These are phyloP conservation scores for Rhynchosporium graminicola DNA, from an alignment of 2,329 filamentous ascomycete species.

Conservation along the genomic window DNA sequence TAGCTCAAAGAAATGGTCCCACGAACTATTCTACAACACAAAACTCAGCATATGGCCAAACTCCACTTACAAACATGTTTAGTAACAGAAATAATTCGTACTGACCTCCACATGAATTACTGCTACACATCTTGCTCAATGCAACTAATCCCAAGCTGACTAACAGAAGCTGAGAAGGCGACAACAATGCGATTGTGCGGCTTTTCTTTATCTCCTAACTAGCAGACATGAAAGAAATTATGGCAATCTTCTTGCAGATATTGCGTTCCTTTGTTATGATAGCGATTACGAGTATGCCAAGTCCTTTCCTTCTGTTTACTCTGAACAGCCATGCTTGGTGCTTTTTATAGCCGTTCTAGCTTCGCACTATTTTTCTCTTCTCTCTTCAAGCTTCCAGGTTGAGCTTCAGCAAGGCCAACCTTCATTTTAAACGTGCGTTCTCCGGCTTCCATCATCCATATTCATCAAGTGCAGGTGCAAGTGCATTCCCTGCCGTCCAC, in stretches of 20 bases:
- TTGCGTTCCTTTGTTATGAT: background rate
- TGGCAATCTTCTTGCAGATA: background rate
- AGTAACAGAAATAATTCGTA: constrained; percentile 24
- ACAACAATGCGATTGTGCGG: background rate
- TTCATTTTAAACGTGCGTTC: background rate
- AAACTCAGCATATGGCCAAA: constrained; percentile 24
- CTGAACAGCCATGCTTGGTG: background rate
- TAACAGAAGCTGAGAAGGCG: constrained; percentile 2
- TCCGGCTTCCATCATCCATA: background rate
- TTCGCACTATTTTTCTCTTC: background rate
- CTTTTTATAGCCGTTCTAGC: background rate
- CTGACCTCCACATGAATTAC: constrained; percentile 18
- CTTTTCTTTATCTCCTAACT: constrained; percentile 4
- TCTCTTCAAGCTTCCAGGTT: background rate
- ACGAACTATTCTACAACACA: constrained; percentile 20
- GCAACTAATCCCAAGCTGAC: constrained; percentile 20
- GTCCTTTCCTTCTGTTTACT: background rate
- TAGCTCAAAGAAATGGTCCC: constrained; percentile 32
- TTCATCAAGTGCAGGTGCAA: background rate
- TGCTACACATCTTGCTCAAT: constrained; percentile 26
- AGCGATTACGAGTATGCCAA: background rate
- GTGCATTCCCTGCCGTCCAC: background rate
- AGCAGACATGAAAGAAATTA: background rate
- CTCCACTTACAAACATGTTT: constrained; percentile 27
- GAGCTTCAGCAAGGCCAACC: background rate